A percentile compares a stretch with the other conserved stretches of the same genome.
phyloP scores from a whole-genome alignment of 2,329 filamentous ascomycete genomes.

The Aspergillus sp. region DNA sequence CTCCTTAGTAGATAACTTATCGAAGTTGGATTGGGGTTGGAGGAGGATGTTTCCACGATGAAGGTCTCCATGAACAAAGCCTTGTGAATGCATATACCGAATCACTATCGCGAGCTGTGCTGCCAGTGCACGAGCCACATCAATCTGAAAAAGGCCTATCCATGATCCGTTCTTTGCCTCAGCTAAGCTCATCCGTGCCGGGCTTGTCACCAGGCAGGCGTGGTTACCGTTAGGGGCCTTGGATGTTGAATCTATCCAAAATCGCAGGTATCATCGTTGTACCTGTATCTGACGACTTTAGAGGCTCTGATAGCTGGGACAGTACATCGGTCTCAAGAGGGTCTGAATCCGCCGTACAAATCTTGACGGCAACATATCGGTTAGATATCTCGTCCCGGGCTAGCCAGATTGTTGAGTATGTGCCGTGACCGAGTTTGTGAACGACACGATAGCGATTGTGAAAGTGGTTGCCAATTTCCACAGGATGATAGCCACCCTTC shows the following conservation, averaged over 20 bases:
- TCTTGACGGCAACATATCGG: slow-evolving; percentile 29
- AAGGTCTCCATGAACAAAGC: slow-evolving; percentile 5
- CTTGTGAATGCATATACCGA: slow-evolving; percentile 14
- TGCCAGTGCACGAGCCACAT: slow-evolving; percentile 24
- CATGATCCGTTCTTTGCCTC: slow-evolving; percentile 20
- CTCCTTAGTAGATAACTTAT: background rate
- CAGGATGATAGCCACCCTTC: slow-evolving; percentile 28
- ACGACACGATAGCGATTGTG: slow-evolving; percentile 37
- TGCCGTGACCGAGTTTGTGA: slow-evolving; percentile 43
- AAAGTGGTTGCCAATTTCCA: slow-evolving; percentile 29
- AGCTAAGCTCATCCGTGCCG: slow-evolving; percentile 21
- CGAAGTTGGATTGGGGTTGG: background rate
- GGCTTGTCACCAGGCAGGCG: slow-evolving; percentile 21
- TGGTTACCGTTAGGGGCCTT: slow-evolving; percentile 26
- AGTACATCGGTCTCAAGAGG: slow-evolving; percentile 1
- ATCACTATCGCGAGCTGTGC: slow-evolving; percentile 33
- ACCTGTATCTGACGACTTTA: background rate
- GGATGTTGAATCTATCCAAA: slow-evolving; percentile 21
- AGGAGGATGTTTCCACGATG: slow-evolving; percentile 3
- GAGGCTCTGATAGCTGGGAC: background rate
- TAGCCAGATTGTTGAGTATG: slow-evolving; percentile 35
- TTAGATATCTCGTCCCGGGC: slow-evolving; percentile 22
- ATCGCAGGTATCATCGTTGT: slow-evolving; percentile 11
- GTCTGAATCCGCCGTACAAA: slow-evolving; percentile 22
- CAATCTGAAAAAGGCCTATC: slow-evolving; percentile 24